Conservation (phyloP, 2,329 filamentous ascomycete genomes). For the Ceratocystis cubensis region DNA sequence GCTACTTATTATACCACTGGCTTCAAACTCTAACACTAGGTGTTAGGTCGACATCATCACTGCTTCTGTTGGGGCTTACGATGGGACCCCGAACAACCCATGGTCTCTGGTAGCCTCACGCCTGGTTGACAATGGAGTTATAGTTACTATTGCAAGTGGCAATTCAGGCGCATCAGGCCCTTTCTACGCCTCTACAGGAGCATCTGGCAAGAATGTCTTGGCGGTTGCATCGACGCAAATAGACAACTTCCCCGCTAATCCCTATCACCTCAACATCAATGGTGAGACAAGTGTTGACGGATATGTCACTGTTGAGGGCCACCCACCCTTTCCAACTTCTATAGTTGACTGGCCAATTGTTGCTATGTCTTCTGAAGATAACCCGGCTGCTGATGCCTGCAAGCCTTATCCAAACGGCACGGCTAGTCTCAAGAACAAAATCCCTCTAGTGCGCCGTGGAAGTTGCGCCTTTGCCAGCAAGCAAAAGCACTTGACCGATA, state of each 20-base stretch:
- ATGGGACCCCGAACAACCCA: constrained; percentile 32
- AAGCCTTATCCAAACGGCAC: constrained; percentile 24
- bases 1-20: constrained; percentile 5
- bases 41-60: constrained; percentile 31
- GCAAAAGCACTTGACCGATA: constrained; percentile 24
- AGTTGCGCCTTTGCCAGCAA: constrained; percentile 27
- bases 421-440: constrained; percentile 22
- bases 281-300: neutral
- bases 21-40: neutral
- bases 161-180: constrained; percentile 39
- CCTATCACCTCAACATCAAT: neutral
- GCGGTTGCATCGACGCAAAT: constrained; percentile 31
- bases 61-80: constrained; percentile 30
- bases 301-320: neutral
- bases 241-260: neutral
- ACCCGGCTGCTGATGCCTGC: constrained; percentile 25
- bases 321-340: neutral
- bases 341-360: constrained; percentile 8
- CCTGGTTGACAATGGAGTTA: constrained; percentile 35
- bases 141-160: constrained; percentile 39
- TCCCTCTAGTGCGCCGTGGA: constrained; percentile 27
- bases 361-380: constrained; percentile 23
- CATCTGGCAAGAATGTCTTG: constrained; percentile 32
- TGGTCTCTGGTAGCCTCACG: constrained; percentile 33
- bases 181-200: constrained; percentile 33